phyloP scores from a whole-genome alignment of 768 basidiomycete genomes.

The Rhodotorula babjevae region DNA sequence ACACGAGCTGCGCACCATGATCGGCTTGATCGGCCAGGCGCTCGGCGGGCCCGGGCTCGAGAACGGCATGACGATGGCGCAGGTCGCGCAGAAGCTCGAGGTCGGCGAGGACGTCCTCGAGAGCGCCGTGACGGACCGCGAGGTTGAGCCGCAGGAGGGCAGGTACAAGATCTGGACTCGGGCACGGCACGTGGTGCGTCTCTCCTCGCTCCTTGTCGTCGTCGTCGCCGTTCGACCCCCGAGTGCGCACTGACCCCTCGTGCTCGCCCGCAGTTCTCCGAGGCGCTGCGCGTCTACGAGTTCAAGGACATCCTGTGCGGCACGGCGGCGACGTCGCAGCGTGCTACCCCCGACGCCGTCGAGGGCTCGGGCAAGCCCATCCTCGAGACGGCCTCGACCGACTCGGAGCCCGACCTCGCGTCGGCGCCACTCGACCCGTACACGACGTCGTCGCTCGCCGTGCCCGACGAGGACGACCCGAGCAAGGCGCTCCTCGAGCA shows the following conservation, averaged over 20 bases:
- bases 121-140: slow-evolving; percentile 49
- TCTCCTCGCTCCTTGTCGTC: neutral
- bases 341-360: slow-evolving; percentile 19
- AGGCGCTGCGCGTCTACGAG: slow-evolving; percentile 72
- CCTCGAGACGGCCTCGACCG: slow-evolving; percentile 13
- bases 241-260: neutral
- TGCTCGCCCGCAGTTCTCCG: slow-evolving; percentile 52
- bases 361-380: slow-evolving; percentile 3
- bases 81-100: slow-evolving; percentile 52
- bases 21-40: slow-evolving; percentile 56
- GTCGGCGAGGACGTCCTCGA: slow-evolving; percentile 54
- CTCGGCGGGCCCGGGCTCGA: slow-evolving; percentile 49
- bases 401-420: neutral
- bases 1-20: slow-evolving; percentile 64
- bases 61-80: slow-evolving; percentile 48
- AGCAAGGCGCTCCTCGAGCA: slow-evolving; percentile 33
- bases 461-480: slow-evolving; percentile 10
- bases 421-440: slow-evolving; percentile 22
- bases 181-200: slow-evolving; percentile 61
- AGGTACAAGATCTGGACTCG: slow-evolving; percentile 75
- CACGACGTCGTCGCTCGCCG: neutral
- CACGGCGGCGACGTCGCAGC: slow-evolving; percentile 42
- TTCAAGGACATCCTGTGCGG: slow-evolving; percentile 61
- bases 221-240: too few species aligned
- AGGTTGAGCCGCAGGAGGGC: slow-evolving; percentile 52